Base-by-base conservation (phyloP, 139 green algal species). In the Monoraphidium neglectum region DNA sequence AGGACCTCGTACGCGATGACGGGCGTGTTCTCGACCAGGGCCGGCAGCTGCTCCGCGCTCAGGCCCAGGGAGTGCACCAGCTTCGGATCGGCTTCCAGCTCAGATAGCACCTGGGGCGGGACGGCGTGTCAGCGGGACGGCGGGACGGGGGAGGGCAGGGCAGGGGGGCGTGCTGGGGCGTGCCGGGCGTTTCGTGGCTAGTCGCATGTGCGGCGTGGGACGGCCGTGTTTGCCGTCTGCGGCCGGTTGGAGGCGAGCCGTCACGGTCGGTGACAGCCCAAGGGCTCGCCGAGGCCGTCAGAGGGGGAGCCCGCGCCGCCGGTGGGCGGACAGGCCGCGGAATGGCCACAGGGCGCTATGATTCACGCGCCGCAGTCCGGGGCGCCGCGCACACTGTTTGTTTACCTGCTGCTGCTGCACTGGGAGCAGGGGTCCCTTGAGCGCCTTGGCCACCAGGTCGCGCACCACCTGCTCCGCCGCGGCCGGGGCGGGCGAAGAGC, bases 1-100 rank as follows among this genome's bases (percentile, higher is more conserved):
- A 92, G 60, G 26, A 87, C 77, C 67, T 92, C 89, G 38, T 87
- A 88, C 12, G 88, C 88, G 13, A 95, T 81, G 8, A 72, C 68
- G 16, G 91, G 91, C 35, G 88, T 88, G 82, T 94, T 77, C 82
- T 94, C 89, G 56, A 95, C 91, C 37, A 97, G 83, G 4, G 72
- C 54, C 2, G 84, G 85, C 78, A 94, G 80, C 56, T 84, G 78
- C 26, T 68, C 46, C 0, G 82, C 78, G 3, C 70, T 70, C 26
- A 89, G 61, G 0, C 80, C 77, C 3, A 84, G 79, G 36, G 53
- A 36, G 59, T 82, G 80, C 32, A 83, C 83, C 64, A 89, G 78
- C 57, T 70, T 76, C 0, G 81, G 71, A 46, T 94, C 78, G 0
- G 63, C 67, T 37, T 83, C 78, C 51, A 92, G 72, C 71, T 83